Base-by-base conservation (phyloP, 768 basidiomycete species). In the Boletus coccyginus region DNA sequence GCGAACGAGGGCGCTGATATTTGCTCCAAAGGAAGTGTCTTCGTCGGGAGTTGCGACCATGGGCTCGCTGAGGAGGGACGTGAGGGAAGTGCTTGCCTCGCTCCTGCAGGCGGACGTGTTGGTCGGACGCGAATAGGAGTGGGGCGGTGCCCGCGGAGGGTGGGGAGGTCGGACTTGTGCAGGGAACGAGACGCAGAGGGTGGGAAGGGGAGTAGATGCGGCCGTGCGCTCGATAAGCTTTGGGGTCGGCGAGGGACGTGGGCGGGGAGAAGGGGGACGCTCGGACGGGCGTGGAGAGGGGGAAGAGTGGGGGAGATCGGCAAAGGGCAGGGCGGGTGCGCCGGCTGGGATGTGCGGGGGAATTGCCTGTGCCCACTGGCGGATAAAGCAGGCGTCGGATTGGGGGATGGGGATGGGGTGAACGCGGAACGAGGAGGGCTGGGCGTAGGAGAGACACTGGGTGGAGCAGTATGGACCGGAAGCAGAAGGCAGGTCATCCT, bases 391-490 rank as follows among this genome's bases (percentile, higher is more conserved):
- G 0, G 52, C 29, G 2, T 53, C 57, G 0, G 67, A 59, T 16
- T 54, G 7, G 0, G 57, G 41, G 40, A 42, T 31, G 0, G 56
- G 45, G 1, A 8, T 5, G 2, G 59, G 49, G 13, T 36, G 42
- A 0, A 32, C 24, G 17, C 56, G 60, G 6, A 60, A 46, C 0
- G 77, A 73, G 3, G 77, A 67, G 3, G 77, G 76, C 36, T 77
- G 75, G 11, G 75, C 73, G 27, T 69, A 62, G 4, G 70, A 63
- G 27, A 72, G 66, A 58, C 73, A 73, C 46, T 77, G 70, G 36
- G 79, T 77, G 0, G 84, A 85, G 73, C 87, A 88, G 70, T 85
- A 88, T 5, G 76, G 73, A 8, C 70, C 70, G 1, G 66, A 57
- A 5, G 69, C 67, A 31, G 81, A 65, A 46, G 58, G 55, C 46